Percentiles rank a stretch among this genome's conserved stretches.
These are phyloP conservation scores for Carex sylvatica DNA, from an alignment of 202 grass and related monocot species.

Conservation along the genomic window DNA sequence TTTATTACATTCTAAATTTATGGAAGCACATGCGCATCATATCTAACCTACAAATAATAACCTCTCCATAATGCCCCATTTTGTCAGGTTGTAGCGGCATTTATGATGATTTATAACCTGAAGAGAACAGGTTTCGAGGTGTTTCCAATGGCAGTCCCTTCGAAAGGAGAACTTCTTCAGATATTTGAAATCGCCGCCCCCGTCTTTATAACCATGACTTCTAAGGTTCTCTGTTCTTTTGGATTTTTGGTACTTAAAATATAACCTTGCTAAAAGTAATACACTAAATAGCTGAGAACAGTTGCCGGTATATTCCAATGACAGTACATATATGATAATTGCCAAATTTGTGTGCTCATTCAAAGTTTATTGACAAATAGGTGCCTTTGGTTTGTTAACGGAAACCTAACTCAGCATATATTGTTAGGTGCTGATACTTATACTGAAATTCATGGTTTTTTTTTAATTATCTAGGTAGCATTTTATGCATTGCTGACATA, in stretches of 20 bases:
- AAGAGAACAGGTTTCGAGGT: slow-evolving; percentile 64
- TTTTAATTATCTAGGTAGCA: slow-evolving; percentile 61
- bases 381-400: not conserved
- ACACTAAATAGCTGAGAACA: not conserved
- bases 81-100: slow-evolving; percentile 75
- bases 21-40: not conserved
- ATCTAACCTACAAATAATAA: not conserved
- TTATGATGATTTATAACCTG: slow-evolving; percentile 89
- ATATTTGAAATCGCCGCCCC: slow-evolving; percentile 92
- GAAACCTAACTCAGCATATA: not conserved
- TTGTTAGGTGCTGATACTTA: not conserved
- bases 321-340: not conserved
- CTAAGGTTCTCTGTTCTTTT: slow-evolving; percentile 58
- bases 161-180: slow-evolving; percentile 65
- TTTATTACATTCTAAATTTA: not conserved
- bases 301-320: not conserved
- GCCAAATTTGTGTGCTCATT: not conserved
- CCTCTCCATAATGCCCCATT: not conserved
- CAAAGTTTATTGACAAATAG: not conserved
- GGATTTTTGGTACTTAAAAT: not conserved
- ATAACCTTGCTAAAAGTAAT: not conserved
- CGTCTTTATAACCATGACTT: slow-evolving; percentile 93
- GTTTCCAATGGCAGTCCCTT: slow-evolving; percentile 68
- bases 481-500: slow-evolving; percentile 97
- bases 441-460: slow-evolving; percentile 15